Base-by-base conservation (phyloP, 805 yeast species). In the Phaffomyces thermotolerans region DNA sequence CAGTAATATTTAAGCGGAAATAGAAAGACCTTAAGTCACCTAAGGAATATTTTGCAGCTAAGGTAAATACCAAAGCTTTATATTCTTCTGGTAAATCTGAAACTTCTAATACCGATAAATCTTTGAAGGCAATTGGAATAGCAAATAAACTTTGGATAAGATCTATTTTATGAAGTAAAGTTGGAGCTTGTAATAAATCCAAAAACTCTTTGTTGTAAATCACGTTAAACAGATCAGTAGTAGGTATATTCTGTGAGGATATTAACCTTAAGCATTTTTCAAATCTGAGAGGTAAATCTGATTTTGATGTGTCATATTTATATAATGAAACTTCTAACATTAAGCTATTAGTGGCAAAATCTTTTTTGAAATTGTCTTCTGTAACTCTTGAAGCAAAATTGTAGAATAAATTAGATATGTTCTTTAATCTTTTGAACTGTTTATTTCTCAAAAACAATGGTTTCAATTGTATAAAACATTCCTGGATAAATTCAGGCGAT, bases 341-440 rank as follows among this genome's bases (percentile, higher is more conserved):
- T 25, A 64, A 22, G 25, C 43, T 31, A 13, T 37, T 29, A 8
- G n/a, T 32, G 3, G 34, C 15, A 17, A 42, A 45, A 1, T 17
- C 14, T 6, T 36, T 39, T 9, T 30, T 32, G 3, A 37, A n/a
- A 4, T 34, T 17, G 2, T 22, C 30, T 7, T 18, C 15, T 35
- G 31, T 4, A 9, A 46, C 5, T 57, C 32, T 22, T 54, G 40
- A 31, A 48, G 57, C 75, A 39, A 63, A 52, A 45, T 72, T 69
- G 51, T 65, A 75, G 7, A 67, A 56, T 12, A 76, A 39, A 48
- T 72, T 74, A 4, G 79, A 68, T 4, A 76, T 48, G 51, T 75
- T 75, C 39, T 67, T 60, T 7, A 72, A 54, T 44, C 81, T 55
- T 47, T 70, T 73, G 17, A 37, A 41, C 32, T 64, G 70, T 37